Percentiles rank a stretch among this genome's conserved stretches.
Evolutionary conservation across 2,329 filamentous ascomycete genomes (phyloP).

Genomic region (Penicillium crustosum): DNA sequence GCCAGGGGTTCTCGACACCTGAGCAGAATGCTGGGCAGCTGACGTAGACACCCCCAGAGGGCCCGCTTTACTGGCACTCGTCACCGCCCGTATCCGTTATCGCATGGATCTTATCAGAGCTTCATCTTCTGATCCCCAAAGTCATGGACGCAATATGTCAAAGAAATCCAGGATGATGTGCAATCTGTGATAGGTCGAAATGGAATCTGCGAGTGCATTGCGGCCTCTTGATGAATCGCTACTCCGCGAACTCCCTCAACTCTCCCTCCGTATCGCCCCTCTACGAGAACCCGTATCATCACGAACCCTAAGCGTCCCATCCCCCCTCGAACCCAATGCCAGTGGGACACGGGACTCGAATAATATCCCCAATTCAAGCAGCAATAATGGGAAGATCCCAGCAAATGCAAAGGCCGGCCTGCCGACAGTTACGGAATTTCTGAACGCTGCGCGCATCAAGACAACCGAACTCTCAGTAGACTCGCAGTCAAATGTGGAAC

Average conservation of each 20-base stretch:
- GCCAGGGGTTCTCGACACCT: slow-evolving; percentile 3
- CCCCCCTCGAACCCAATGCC: slow-evolving; percentile 48
- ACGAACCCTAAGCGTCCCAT: slow-evolving; percentile 42
- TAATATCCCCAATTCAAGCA: slow-evolving; percentile 28
- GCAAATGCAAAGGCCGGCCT: slow-evolving; percentile 31
- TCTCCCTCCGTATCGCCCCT: slow-evolving; percentile 49
- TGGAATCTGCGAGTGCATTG: slow-evolving; percentile 18
- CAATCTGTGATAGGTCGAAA: slow-evolving; percentile 5
- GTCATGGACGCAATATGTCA: slow-evolving; percentile 2
- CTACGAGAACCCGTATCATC: slow-evolving; percentile 48
- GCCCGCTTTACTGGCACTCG: slow-evolving; percentile 8
- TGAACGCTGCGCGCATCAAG: slow-evolving; percentile 39
- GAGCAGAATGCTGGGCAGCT: slow-evolving; percentile 1
- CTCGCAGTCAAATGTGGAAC: slow-evolving; percentile 35
- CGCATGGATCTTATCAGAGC: slow-evolving; percentile 11
- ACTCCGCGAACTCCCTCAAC: slow-evolving; percentile 44
- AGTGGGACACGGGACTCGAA: slow-evolving; percentile 35
- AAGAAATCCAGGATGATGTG: slow-evolving; percentile 6
- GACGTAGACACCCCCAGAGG: slow-evolving; percentile 7
- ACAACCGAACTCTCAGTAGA: slow-evolving; percentile 35
- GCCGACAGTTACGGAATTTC: slow-evolving; percentile 37
- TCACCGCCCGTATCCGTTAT: slow-evolving; percentile 16
- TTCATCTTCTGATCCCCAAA: slow-evolving; percentile 1
- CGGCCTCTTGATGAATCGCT: slow-evolving; percentile 44
- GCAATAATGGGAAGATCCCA: slow-evolving; percentile 32